Evolutionary conservation across 108 stramenopile genomes (phyloP).

Genomic region (Mediolabrus comicus): DNA sequence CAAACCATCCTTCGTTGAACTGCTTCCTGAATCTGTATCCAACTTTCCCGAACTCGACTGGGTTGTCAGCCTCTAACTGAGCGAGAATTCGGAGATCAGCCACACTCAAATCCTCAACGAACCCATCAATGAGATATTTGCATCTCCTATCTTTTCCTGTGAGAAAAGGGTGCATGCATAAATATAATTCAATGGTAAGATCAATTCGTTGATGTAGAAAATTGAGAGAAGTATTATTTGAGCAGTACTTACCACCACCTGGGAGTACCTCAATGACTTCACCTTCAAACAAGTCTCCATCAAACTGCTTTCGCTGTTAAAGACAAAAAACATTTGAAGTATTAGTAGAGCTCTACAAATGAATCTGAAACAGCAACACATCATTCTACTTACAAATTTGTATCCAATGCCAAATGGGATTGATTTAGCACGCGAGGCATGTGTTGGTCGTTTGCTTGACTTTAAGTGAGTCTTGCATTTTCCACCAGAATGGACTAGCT

Average conservation of each 20-base stretch:
- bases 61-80: background rate
- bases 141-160: conserved; percentile 12
- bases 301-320: conserved; percentile 3
- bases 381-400: conserved; percentile 5
- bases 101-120: conserved; percentile 18
- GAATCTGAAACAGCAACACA: background rate
- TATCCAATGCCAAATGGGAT: conserved; percentile 18
- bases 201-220: background rate
- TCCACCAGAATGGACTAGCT: background rate
- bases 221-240: background rate
- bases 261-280: conserved; percentile 15
- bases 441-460: background rate
- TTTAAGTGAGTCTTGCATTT: background rate
- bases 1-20: conserved; percentile 15
- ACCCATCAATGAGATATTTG: conserved; percentile 9
- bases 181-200: background rate
- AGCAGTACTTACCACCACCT: conserved; percentile 9
- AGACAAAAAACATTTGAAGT: background rate
- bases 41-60: conserved; percentile 1
- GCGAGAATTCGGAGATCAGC: conserved; percentile 2
- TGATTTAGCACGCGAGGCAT: background rate
- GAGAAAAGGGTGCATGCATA: background rate
- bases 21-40: conserved; percentile 21
- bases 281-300: conserved; percentile 15
- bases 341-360: background rate